Conservation (phyloP, 805 yeast species). For the Lachancea nothofagi region DNA sequence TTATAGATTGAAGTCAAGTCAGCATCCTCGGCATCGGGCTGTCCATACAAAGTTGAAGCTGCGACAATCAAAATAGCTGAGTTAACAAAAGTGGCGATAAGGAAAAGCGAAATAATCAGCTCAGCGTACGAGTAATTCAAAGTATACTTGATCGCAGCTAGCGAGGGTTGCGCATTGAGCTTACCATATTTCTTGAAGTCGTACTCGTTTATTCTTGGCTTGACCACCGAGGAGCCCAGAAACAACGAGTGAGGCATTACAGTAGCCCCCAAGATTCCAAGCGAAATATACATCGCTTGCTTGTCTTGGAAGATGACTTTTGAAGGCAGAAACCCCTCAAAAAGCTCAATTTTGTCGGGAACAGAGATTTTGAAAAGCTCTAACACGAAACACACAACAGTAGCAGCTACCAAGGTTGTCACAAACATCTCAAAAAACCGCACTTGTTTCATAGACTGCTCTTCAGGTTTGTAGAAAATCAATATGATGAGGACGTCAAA, state of each 20-base stretch:
- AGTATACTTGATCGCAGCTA: conserved; percentile 73
- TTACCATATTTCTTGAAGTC: conserved; percentile 53
- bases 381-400: conserved; percentile 69
- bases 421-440: conserved; percentile 76
- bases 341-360: conserved; percentile 46
- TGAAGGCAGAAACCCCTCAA: conserved; percentile 68
- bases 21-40: conserved; percentile 66
- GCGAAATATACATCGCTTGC: conserved; percentile 66
- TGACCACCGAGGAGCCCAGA: conserved; percentile 82
- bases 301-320: conserved; percentile 52
- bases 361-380: conserved; percentile 58
- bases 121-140: conserved; percentile 79
- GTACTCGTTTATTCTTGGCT: conserved; percentile 72
- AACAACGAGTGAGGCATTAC: conserved; percentile 92
- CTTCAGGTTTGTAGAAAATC: conserved; percentile 69
- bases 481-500: conserved; percentile 75
- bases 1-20: conserved; percentile 78
- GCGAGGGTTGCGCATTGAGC: conserved; percentile 58
- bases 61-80: conserved; percentile 87
- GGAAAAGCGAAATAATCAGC: conserved; percentile 70
- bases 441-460: conserved; percentile 69
- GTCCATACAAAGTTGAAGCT: conserved; percentile 71
- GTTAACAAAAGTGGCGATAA: conserved; percentile 90
- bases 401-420: conserved; percentile 59
- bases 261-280: conserved; percentile 89